Conservation (phyloP, 2,329 filamentous ascomycete genomes). For the Clarireedia hainanense region DNA sequence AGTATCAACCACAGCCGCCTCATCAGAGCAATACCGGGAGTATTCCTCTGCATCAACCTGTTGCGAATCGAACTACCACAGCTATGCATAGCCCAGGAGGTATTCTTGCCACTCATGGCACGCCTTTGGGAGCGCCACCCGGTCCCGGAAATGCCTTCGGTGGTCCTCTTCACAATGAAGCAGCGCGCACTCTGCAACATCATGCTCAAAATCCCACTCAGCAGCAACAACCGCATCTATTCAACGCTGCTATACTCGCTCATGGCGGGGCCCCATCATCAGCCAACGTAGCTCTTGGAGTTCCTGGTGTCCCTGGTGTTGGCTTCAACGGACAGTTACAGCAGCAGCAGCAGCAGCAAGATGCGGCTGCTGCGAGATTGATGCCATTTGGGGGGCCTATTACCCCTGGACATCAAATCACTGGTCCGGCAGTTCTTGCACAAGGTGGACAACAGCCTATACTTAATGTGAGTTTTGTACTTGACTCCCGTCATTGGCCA, state of each 20-base stretch:
- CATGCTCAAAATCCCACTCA: constrained; percentile 37
- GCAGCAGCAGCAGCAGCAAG: constrained; percentile 32
- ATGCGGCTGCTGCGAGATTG: constrained; percentile 53
- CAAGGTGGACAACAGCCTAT: constrained; percentile 76
- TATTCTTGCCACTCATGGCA: constrained; percentile 66
- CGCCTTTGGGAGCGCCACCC: constrained; percentile 32
- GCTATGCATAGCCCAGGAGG: constrained; percentile 91
- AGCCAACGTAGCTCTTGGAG: constrained; percentile 43
- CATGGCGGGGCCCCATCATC: constrained; percentile 41
- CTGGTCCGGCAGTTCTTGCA: constrained; percentile 45
- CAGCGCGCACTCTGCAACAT: constrained; percentile 44
- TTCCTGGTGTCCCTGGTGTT: constrained; percentile 45
- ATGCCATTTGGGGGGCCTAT: constrained; percentile 44
- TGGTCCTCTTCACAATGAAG: constrained; percentile 46
- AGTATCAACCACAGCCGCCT: constrained; percentile 55
- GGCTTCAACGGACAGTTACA: constrained; percentile 53
- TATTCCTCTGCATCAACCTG: constrained; percentile 88
- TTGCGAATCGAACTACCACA: constrained; percentile 70
- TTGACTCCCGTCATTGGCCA: not conserved
- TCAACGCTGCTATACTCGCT: constrained; percentile 37
- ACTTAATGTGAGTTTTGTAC: constrained; percentile 50
- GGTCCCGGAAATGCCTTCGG: constrained; percentile 39
- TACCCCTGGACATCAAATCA: constrained; percentile 27
- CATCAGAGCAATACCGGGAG: constrained; percentile 85
- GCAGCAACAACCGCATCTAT: constrained; percentile 47